phyloP scores from a whole-genome alignment of 331 rosid genomes.

The Cydonia oblonga region DNA sequence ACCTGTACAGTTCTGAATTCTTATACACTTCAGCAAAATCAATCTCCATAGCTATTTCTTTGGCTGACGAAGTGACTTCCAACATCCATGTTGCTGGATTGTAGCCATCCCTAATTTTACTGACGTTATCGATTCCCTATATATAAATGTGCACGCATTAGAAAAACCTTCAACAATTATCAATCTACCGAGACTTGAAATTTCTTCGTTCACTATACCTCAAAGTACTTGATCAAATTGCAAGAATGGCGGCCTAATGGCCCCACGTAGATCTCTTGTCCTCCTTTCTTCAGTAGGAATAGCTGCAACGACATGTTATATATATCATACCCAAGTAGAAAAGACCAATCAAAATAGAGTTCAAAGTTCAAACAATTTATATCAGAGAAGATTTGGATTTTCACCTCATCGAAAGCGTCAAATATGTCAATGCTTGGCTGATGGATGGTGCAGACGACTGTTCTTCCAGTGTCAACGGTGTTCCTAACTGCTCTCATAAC shows the following conservation, averaged over 20 bases:
- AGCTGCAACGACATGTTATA: conserved; percentile 32
- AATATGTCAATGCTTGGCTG: conserved; percentile 35
- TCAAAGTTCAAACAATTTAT: neutral
- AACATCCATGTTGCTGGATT: conserved; percentile 77
- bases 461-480: conserved; percentile 41
- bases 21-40: conserved; percentile 47
- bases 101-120: conserved; percentile 39
- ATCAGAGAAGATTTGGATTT: neutral
- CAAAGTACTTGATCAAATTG: conserved; percentile 43
- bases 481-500: conserved; percentile 72
- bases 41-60: conserved; percentile 34
- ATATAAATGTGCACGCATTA: conserved; percentile 2
- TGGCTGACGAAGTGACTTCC: conserved; percentile 42
- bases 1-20: conserved; percentile 50
- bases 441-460: conserved; percentile 35
- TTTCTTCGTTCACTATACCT: conserved; percentile 26
- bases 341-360: neutral
- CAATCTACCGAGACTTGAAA: neutral
- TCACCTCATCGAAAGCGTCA: conserved; percentile 26
- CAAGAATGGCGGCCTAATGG: conserved; percentile 55
- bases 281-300: conserved; percentile 61
- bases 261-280: conserved; percentile 57
- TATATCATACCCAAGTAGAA: neutral
- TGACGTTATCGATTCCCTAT: conserved; percentile 41
- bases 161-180: neutral